A percentile compares a stretch with the other conserved stretches of the same genome.
phyloP scores from a whole-genome alignment of 2,329 filamentous ascomycete genomes.

The Pezicula neosporulosa region DNA sequence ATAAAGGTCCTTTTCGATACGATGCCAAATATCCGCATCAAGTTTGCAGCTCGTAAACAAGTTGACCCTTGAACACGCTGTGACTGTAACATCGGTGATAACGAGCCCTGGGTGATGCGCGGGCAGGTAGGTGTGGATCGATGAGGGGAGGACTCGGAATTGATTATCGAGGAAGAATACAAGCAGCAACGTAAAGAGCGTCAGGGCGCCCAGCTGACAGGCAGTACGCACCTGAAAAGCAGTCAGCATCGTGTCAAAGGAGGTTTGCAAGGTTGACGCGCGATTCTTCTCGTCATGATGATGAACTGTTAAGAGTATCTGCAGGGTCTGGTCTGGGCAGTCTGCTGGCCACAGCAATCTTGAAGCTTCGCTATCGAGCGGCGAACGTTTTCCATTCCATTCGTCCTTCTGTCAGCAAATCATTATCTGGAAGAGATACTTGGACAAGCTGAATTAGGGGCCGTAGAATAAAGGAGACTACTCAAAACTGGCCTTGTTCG shows the following conservation, averaged over 20 bases:
- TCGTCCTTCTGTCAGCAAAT: constrained; percentile 1
- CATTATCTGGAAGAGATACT: neutral
- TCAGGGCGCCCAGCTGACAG: constrained; percentile 26
- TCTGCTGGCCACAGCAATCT: constrained; percentile 7
- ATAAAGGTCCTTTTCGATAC: constrained; percentile 70
- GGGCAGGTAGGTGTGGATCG: constrained; percentile 66
- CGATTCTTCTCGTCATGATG: constrained; percentile 31
- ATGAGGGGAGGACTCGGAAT: constrained; percentile 64
- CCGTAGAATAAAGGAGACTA: neutral
- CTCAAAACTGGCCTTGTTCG: too few species aligned
- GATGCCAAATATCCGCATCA: constrained; percentile 56
- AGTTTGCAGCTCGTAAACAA: constrained; percentile 56
- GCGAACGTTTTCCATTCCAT: constrained; percentile 11
- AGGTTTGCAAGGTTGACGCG: constrained; percentile 8
- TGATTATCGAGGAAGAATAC: constrained; percentile 64
- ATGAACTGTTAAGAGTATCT: neutral
- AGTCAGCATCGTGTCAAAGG: neutral
- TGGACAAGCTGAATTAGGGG: too few species aligned
- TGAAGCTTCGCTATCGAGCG: constrained; percentile 6
- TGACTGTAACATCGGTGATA: constrained; percentile 67
- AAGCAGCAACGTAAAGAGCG: constrained; percentile 49
- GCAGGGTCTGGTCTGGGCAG: constrained; percentile 4
- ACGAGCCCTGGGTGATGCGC: constrained; percentile 65
- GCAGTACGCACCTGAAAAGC: constrained; percentile 39
- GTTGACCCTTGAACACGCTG: constrained; percentile 60